Conservation (phyloP, 768 basidiomycete genomes). For the Suillus decipiens region DNA sequence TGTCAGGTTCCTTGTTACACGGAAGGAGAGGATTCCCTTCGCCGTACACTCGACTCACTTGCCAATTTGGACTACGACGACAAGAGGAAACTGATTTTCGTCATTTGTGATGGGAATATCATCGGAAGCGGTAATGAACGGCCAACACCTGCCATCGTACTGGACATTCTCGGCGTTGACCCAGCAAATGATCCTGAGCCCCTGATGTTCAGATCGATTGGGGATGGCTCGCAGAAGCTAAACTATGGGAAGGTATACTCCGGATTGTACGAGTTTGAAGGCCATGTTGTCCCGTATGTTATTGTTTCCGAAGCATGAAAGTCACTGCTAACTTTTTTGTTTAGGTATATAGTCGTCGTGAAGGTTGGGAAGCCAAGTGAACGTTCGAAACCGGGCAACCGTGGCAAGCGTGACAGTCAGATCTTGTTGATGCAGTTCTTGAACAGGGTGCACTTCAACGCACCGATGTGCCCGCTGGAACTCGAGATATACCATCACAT, state of each 20-base stretch:
- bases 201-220: constrained; percentile 67
- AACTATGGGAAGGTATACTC: constrained; percentile 75
- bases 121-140: constrained; percentile 70
- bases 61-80: constrained; percentile 68
- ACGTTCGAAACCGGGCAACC: constrained; percentile 63
- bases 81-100: constrained; percentile 66
- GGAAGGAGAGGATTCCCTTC: constrained; percentile 69
- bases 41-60: constrained; percentile 68
- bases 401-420: constrained; percentile 72
- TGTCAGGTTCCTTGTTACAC: constrained; percentile 74
- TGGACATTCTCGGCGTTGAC: constrained; percentile 69
- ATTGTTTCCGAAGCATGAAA: neutral
- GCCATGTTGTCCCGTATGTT: constrained; percentile 66
- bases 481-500: constrained; percentile 75
- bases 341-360: constrained; percentile 59
- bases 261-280: constrained; percentile 69
- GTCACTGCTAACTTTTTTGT: constrained; percentile 7
- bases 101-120: constrained; percentile 74
- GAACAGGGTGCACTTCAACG: constrained; percentile 68
- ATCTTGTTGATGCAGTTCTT: constrained; percentile 66
- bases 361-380: constrained; percentile 72
- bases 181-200: constrained; percentile 64
- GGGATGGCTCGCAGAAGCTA: constrained; percentile 64
- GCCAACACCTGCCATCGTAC: constrained; percentile 64
- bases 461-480: constrained; percentile 66